Percentiles rank a stretch among this genome's conserved stretches.
Evolutionary conservation across 2,329 filamentous ascomycete genomes (phyloP).

Genomic region (Annulohypoxylon truncatum): DNA sequence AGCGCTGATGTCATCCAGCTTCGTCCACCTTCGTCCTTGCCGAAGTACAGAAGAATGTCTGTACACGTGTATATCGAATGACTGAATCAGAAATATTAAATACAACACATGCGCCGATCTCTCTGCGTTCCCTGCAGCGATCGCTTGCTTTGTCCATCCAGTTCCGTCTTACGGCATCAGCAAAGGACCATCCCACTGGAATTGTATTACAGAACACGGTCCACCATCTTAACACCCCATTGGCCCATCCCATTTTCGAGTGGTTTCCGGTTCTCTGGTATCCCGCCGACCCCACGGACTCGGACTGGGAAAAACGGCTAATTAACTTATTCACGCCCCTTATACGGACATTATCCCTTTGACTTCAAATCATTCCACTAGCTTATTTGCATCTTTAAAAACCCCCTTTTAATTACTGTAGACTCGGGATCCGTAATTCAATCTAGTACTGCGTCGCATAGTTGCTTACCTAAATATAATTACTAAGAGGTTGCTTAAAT

Average conservation of each 20-base stretch:
- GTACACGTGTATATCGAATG: slow-evolving; percentile 24
- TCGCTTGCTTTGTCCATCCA: slow-evolving; percentile 5
- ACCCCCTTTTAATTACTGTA: neutral
- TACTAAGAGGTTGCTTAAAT: no score
- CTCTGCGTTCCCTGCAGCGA: slow-evolving; percentile 1
- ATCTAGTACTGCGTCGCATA: no score
- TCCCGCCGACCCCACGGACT: neutral
- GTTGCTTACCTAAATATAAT: no score
- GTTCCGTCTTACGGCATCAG: slow-evolving; percentile 17
- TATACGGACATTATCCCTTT: neutral
- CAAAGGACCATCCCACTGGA: slow-evolving; percentile 23
- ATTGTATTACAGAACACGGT: slow-evolving; percentile 33
- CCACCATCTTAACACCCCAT: slow-evolving; percentile 15
- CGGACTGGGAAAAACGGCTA: neutral
- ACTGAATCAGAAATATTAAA: slow-evolving; percentile 20
- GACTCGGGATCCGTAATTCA: no score
- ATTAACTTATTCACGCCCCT: neutral
- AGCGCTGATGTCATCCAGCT: slow-evolving; percentile 33
- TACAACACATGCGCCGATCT: slow-evolving; percentile 25
- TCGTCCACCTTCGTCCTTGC: neutral
- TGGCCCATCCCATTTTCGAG: slow-evolving; percentile 21
- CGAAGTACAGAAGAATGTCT: neutral
- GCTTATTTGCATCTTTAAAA: neutral
- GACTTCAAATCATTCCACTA: neutral
- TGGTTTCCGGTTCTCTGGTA: slow-evolving; percentile 6